Conservation (phyloP, 2,329 filamentous ascomycete genomes). For the Colletotrichum lupini region DNA sequence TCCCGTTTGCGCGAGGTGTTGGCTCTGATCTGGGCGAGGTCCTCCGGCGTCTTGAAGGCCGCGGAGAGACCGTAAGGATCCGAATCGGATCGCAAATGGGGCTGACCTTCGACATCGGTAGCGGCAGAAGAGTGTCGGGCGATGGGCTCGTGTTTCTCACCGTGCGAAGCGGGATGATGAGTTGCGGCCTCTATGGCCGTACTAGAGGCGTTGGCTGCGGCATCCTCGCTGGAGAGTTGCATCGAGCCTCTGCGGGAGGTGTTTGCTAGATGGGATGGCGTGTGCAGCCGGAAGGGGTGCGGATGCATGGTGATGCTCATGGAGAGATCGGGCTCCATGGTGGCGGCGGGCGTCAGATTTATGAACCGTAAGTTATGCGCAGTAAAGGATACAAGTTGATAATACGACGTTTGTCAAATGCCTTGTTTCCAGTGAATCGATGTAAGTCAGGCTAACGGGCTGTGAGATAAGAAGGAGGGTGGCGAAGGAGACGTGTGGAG, state of each 20-base stretch:
- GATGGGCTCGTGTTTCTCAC: conserved; percentile 50
- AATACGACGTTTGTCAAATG: background rate
- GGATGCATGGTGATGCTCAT: conserved; percentile 57
- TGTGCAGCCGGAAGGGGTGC: conserved; percentile 55
- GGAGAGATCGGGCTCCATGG: conserved; percentile 55
- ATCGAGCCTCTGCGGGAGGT: conserved; percentile 24
- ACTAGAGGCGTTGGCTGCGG: conserved; percentile 48
- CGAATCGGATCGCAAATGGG: conserved; percentile 66
- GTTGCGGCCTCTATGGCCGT: conserved; percentile 57
- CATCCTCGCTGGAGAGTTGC: conserved; percentile 38
- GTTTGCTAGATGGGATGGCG: conserved; percentile 41
- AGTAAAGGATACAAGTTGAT: background rate
- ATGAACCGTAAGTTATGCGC: background rate
- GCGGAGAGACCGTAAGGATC: conserved; percentile 86
- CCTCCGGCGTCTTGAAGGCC: conserved; percentile 79
- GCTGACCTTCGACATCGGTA: conserved; percentile 62
- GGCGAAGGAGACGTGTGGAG: background rate
- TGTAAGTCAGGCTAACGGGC: background rate
- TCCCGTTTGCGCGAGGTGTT: conserved; percentile 83
- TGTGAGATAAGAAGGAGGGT: background rate
- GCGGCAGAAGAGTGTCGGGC: conserved; percentile 53
- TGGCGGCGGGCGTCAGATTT: conserved; percentile 6
- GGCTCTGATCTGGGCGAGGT: conserved; percentile 82
- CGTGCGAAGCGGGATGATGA: conserved; percentile 28
- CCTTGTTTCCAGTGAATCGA: background rate